Base-by-base conservation (phyloP, 805 yeast genomes). In the Barnettozyma botsteinii region DNA sequence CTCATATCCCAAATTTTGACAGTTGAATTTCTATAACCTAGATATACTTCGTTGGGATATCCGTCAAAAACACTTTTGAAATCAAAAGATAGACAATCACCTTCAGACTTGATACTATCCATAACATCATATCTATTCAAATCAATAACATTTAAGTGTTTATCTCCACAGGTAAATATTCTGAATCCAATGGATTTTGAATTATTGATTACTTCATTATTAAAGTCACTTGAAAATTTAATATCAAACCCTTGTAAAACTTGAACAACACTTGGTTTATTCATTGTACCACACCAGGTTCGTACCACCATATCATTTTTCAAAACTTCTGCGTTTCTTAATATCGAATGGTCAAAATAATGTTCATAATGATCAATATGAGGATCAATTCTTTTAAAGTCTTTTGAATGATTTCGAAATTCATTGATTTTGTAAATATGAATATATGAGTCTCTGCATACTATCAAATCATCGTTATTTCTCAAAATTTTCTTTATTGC, bases 271-370 rank as follows among this genome's bases (percentile, higher is more conserved):
- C 57, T 52, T 1, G 53, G 52, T 14, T 50, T 52, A 38, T 52
- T 49, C 33, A 47, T 33, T 2, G 42, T 34, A 0, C 57, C 58
- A 31, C 37, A 41, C 57, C 57, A 54, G 9, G 54, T 43, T 23
- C 55, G 39, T 4, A 44, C 18, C 1, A 41, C 2, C 8, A 10
- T 11, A 15, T 31, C 31, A 18, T 32, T n/a, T 7, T 40, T 21
- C 5, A 31, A 27, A 4, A 35, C 21, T 23, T 35, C 33, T 3
- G 35, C 12, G 17, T 35, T 40, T 14, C 36, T 35, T 14, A 40
- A 19, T 12, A 27, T 35, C 4, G 36, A 35, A 27, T 35, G 35
- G 18, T 26, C 15, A 4, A 35, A 14, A 14, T 23, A 10, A 12
- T 19, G 23, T n/a, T 34, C 35, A 31, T 24, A 30, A 25, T 24